These are phyloP conservation scores for Scheffersomyces lignicola DNA, from an alignment of 1,139 yeast genomes.

Conservation along the genomic window DNA sequence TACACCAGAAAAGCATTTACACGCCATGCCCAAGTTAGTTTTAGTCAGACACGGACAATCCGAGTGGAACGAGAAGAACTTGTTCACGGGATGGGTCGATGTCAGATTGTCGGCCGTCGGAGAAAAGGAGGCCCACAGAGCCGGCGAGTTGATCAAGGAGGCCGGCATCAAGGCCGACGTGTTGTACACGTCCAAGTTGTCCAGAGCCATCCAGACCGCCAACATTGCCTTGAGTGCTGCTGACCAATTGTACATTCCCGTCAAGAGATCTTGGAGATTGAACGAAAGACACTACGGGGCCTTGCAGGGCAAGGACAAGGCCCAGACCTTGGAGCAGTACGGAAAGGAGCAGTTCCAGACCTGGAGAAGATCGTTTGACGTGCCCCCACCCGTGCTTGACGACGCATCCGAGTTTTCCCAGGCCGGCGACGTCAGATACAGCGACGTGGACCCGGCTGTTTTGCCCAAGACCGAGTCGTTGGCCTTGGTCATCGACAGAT, in stretches of 20 bases:
- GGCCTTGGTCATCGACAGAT: slow-evolving; percentile 92
- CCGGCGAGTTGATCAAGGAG: slow-evolving; percentile 90
- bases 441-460: slow-evolving; percentile 76
- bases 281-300: slow-evolving; percentile 99
- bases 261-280: slow-evolving; percentile 95
- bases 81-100: slow-evolving; percentile 99
- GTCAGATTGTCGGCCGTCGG: slow-evolving; percentile 84
- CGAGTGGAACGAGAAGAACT: slow-evolving; percentile 97
- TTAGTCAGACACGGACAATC: slow-evolving; percentile 98
- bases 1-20: no score
- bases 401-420: slow-evolving; percentile 83
- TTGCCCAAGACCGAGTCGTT: slow-evolving; percentile 95
- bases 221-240: slow-evolving; percentile 89
- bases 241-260: slow-evolving; percentile 90
- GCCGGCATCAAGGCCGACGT: slow-evolving; percentile 84
- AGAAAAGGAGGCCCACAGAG: slow-evolving; percentile 86
- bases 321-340: slow-evolving; percentile 82
- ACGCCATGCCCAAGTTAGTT: slow-evolving; percentile 74
- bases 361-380: slow-evolving; percentile 97
- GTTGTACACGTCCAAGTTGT: slow-evolving; percentile 85
- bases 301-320: slow-evolving; percentile 97
- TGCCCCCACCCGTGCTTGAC: slow-evolving; percentile 91
- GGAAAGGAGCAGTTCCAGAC: slow-evolving; percentile 94
- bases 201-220: slow-evolving; percentile 98
- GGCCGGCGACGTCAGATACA: slow-evolving; percentile 81